These are phyloP conservation scores for Zymoseptoria ardabiliae DNA, from an alignment of 2,329 filamentous ascomycete genomes.

Conservation along the genomic window DNA sequence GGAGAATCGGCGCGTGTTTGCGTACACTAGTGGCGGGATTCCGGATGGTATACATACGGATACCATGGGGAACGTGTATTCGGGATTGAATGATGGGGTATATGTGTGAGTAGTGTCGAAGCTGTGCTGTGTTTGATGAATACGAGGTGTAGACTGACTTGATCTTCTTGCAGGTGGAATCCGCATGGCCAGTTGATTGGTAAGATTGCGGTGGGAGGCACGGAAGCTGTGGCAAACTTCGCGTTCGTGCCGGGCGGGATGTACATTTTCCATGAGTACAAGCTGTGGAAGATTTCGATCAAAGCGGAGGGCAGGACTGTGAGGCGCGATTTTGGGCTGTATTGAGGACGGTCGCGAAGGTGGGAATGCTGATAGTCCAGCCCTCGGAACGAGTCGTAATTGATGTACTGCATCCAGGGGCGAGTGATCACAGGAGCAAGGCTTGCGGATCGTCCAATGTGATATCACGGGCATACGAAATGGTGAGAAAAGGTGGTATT, in stretches of 20 bases:
- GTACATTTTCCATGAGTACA: constrained; percentile 28
- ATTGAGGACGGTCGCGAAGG: neutral
- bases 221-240: constrained; percentile 34
- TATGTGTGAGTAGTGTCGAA: constrained; percentile 33
- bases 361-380: neutral
- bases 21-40: constrained; percentile 46
- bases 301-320: constrained; percentile 29
- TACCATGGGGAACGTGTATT: constrained; percentile 48
- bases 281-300: constrained; percentile 28
- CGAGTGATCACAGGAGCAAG: too few species aligned
- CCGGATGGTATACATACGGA: constrained; percentile 54
- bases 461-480: too few species aligned
- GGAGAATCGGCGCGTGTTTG: constrained; percentile 43
- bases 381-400: too few species aligned
- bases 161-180: constrained; percentile 35
- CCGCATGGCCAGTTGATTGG: constrained; percentile 44
- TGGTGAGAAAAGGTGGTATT: too few species aligned
- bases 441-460: too few species aligned
- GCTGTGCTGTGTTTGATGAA: neutral
- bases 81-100: constrained; percentile 46
- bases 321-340: constrained; percentile 26
- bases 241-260: constrained; percentile 29
- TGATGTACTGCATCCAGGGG: too few species aligned
- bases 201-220: constrained; percentile 43
- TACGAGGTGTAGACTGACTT: neutral